These are phyloP conservation scores for Leccinum arenicola DNA, from an alignment of 768 basidiomycete genomes.

Conservation along the genomic window DNA sequence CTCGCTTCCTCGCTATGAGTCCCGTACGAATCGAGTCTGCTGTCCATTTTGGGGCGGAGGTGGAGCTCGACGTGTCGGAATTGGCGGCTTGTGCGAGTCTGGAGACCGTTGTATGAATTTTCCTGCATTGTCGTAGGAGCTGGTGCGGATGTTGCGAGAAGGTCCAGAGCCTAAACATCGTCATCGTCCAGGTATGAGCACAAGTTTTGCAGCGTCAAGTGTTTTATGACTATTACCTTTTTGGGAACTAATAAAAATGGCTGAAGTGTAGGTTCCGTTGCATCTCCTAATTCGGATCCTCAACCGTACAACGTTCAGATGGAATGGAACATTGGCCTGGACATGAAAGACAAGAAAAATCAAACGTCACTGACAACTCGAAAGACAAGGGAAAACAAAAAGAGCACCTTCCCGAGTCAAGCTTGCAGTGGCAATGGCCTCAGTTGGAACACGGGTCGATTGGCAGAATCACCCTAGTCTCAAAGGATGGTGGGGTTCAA, in stretches of 20 bases:
- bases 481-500: slow-evolving; percentile 41
- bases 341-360: slow-evolving; percentile 38
- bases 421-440: slow-evolving; percentile 42
- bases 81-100: slow-evolving; percentile 28
- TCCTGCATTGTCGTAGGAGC: slow-evolving; percentile 34
- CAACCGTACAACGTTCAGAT: slow-evolving; percentile 36
- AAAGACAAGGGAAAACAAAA: slow-evolving; percentile 22
- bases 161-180: slow-evolving; percentile 55
- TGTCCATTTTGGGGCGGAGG: slow-evolving; percentile 64
- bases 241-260: slow-evolving; percentile 4
- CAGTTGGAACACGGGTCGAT: slow-evolving; percentile 55
- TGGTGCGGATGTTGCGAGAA: slow-evolving; percentile 38
- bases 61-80: slow-evolving; percentile 18
- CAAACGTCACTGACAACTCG: slow-evolving; percentile 24
- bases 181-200: slow-evolving; percentile 37
- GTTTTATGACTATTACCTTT: slow-evolving; percentile 17
- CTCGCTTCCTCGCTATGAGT: slow-evolving; percentile 90
- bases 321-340: slow-evolving; percentile 79
- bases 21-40: slow-evolving; percentile 86
- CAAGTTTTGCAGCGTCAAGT: slow-evolving; percentile 6
- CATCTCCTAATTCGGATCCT: slow-evolving; percentile 5
- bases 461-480: slow-evolving; percentile 53
- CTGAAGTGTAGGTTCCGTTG: slow-evolving; percentile 23
- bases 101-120: slow-evolving; percentile 43
- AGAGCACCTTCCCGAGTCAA: slow-evolving; percentile 26